Conservation (phyloP, 352 stramenopile species). For the Globisporangium mamillatum region DNA sequence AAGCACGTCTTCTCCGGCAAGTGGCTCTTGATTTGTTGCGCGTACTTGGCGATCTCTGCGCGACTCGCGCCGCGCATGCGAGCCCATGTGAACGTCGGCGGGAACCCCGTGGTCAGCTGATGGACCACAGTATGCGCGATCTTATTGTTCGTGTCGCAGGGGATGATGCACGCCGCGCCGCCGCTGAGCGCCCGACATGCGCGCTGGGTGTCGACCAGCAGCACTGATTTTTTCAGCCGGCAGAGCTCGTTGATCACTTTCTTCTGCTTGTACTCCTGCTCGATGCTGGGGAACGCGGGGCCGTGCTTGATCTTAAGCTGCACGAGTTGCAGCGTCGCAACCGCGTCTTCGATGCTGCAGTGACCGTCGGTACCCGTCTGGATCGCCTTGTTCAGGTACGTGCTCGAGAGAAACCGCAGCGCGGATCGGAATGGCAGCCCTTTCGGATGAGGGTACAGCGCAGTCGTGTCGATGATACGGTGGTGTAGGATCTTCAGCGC, state of each 20-base stretch:
- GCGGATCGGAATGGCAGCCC: slow-evolving; percentile 75
- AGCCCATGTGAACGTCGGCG: slow-evolving; percentile 77
- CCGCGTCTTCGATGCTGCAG: slow-evolving; percentile 80
- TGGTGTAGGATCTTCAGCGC: slow-evolving; percentile 69
- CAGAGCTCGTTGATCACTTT: slow-evolving; percentile 78
- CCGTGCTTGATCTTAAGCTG: slow-evolving; percentile 79
- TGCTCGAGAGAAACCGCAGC: slow-evolving; percentile 69
- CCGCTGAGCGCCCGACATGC: slow-evolving; percentile 61
- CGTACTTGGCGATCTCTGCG: slow-evolving; percentile 35
- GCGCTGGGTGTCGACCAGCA: slow-evolving; percentile 71
- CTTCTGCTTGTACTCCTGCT: slow-evolving; percentile 71
- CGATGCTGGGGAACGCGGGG: slow-evolving; percentile 67
- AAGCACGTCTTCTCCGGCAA: slow-evolving; percentile 58
- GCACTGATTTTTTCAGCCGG: slow-evolving; percentile 65
- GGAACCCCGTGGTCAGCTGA: slow-evolving; percentile 81
- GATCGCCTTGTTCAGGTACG: slow-evolving; percentile 68
- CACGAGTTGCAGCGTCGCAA: slow-evolving; percentile 70
- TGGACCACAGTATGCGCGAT: slow-evolving; percentile 59
- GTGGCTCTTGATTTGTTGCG: slow-evolving; percentile 36
- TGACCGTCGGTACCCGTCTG: slow-evolving; percentile 71
- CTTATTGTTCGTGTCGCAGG: slow-evolving; percentile 41
- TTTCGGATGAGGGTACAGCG: slow-evolving; percentile 81
- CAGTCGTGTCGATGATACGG: slow-evolving; percentile 77
- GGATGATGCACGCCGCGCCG: slow-evolving; percentile 59
- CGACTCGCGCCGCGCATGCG: slow-evolving; percentile 46